A percentile compares a stretch with the other conserved stretches of the same genome.
Evolutionary conservation across 306 rosid genomes (phyloP).

Genomic region (Lotus japonicus): DNA sequence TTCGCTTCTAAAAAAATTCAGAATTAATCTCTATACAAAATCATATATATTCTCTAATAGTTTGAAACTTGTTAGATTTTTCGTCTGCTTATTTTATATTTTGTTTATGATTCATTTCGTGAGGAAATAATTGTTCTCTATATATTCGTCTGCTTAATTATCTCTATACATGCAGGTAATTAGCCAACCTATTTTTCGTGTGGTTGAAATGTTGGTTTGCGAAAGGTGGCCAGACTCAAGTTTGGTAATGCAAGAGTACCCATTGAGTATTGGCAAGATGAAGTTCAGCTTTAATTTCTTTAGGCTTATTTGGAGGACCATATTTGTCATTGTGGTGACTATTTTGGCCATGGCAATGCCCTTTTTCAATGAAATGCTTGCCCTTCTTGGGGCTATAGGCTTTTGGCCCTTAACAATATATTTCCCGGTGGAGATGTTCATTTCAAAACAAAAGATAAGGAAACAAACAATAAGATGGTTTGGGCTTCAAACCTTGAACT

Average conservation of each 20-base stretch:
- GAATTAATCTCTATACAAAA: no score
- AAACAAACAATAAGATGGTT: not conserved
- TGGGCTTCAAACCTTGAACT: slow-evolving; percentile 9
- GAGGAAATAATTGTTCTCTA: no score
- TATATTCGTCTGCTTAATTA: no score
- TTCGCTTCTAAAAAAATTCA: no score
- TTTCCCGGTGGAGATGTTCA: slow-evolving; percentile 9
- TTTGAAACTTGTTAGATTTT: no score
- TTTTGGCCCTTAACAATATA: slow-evolving; percentile 14
- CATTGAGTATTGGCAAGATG: not conserved
- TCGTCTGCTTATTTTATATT: no score
- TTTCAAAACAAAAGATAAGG: not conserved
- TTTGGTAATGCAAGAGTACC: not conserved
- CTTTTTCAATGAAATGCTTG: slow-evolving; percentile 18
- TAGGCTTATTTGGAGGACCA: slow-evolving; percentile 8
- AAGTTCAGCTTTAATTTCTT: not conserved
- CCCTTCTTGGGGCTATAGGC: slow-evolving; percentile 16
- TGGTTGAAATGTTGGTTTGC: not conserved
- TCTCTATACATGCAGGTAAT: not conserved
- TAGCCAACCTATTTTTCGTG: slow-evolving; percentile 7
- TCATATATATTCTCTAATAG: no score
- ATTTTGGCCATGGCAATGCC: slow-evolving; percentile 18
- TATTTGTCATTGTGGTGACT: slow-evolving; percentile 2
- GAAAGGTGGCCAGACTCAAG: slow-evolving; percentile 11
- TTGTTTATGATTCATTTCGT: no score